Percentiles rank a stretch among this genome's conserved stretches.
Evolutionary conservation across 2,329 filamentous ascomycete species (phyloP).

Genomic region (Penicillium sp.): DNA sequence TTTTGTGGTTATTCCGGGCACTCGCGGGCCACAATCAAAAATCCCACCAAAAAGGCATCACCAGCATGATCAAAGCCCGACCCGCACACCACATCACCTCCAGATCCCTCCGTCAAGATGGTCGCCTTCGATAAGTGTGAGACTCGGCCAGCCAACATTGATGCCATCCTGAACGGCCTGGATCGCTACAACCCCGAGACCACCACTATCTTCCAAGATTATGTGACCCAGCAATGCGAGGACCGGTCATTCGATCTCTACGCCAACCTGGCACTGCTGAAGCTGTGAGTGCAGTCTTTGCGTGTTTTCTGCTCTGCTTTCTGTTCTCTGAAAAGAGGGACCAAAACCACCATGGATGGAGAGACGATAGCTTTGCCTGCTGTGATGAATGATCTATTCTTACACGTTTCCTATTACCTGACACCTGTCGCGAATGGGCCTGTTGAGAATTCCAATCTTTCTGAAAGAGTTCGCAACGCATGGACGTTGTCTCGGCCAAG

Average conservation of each 20-base stretch:
- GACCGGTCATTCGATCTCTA: slow-evolving; percentile 91
- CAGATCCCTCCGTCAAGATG: slow-evolving; percentile 18
- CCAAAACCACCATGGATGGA: background rate
- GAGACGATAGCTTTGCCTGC: slow-evolving; percentile 7
- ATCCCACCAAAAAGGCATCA: slow-evolving; percentile 23
- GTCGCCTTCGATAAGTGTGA: slow-evolving; percentile 75
- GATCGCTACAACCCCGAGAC: slow-evolving; percentile 99
- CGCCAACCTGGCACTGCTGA: slow-evolving; percentile 90
- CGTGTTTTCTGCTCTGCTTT: slow-evolving; percentile 6
- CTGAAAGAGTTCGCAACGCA: slow-evolving; percentile 53
- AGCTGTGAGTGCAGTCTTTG: slow-evolving; percentile 62
- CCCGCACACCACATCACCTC: slow-evolving; percentile 17
- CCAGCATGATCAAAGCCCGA: slow-evolving; percentile 14
- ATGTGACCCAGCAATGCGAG: slow-evolving; percentile 92
- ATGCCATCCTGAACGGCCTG: slow-evolving; percentile 89
- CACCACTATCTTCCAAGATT: slow-evolving; percentile 85
- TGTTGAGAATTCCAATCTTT: slow-evolving; percentile 69
- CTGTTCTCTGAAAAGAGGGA: background rate
- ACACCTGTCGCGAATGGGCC: slow-evolving; percentile 49
- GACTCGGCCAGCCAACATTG: slow-evolving; percentile 87
- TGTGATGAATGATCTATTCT: slow-evolving; percentile 65
- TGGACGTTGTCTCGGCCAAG: slow-evolving; percentile 10
- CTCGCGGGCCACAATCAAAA: slow-evolving; percentile 24
- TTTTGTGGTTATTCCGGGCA: slow-evolving; percentile 14
- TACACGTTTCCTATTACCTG: slow-evolving; percentile 99